Evolutionary conservation across 257 asterid species (phyloP), one percentile per base, ranked within the genome.

Genomic region (Linderniella brevidens): DNA sequence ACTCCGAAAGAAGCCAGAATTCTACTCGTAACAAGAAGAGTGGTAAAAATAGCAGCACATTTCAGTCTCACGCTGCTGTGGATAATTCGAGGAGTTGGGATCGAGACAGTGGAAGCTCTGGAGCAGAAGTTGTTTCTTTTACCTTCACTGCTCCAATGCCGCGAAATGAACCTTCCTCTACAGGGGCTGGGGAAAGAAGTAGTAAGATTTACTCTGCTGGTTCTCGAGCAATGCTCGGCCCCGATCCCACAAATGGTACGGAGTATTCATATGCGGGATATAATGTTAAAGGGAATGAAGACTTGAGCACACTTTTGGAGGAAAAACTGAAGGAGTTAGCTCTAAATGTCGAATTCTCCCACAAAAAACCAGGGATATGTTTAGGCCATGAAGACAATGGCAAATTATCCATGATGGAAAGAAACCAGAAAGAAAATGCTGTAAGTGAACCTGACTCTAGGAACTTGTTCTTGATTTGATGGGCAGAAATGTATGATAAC

Each of bases 91-190:
- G 63, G 52, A 59, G 63, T 40, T 67, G 80, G 70, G 67, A 62
- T 25, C 76, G 68, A 58, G 68, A 73, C 17, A 60, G 64, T 58
- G 66, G 68, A 61, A 62, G 62, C 36, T 57, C 58, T 9, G 82
- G 79, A 57, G 56, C 70, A 14, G 96, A 78, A 39, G 82, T 85
- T 39, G 47, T 90, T 65, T 90, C 98, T 25, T 85, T 90, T 66
- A 81, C 98, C 36, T 90, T 85, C 74, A 80, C 66, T 45, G 67
- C 98, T 67, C 93, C 94, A 17, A 58, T 90, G 79, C 45, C 79
- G 12, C 67, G 84, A 43, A 56, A 72, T 9, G 58, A 61, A 53
- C 53, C 62, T n/a, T 64, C 54, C 44, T 48, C 63, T 37, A 53
- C 68, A 17, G 79, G 57, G 69, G 57, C 32, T 15, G 53, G 57